phyloP scores from a whole-genome alignment of 305 asterid genomes.

The Euphrasia arctica region DNA sequence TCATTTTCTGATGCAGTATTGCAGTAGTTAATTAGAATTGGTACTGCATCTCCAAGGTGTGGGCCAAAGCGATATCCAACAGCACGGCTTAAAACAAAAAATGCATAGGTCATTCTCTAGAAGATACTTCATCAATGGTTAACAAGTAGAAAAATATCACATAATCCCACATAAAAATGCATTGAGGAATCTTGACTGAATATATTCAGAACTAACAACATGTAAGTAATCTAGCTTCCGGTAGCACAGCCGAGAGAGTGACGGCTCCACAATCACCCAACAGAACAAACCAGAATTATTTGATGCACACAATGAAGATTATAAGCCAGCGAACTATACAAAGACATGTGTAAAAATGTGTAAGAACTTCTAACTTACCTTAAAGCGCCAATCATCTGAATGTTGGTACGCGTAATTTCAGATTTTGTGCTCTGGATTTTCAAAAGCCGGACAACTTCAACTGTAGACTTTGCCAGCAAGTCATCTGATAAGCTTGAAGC shows the following conservation, averaged over 20 bases:
- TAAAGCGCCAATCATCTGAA: conserved; percentile 98
- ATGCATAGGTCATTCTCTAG: conserved; percentile 23
- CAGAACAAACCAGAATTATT: neutral
- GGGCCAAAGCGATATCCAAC: conserved; percentile 99
- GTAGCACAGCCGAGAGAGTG: no score
- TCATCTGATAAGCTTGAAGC: conserved; percentile 98
- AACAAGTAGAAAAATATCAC: conserved; percentile 13
- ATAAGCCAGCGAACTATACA: conserved; percentile 12
- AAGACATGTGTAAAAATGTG: conserved; percentile 25
- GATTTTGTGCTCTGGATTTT: conserved; percentile 58
- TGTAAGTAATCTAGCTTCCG: neutral
- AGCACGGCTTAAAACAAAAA: conserved; percentile 62
- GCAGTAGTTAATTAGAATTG: conserved; percentile 77
- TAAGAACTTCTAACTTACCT: conserved; percentile 43
- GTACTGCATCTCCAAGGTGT: conserved; percentile 94
- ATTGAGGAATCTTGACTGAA: conserved; percentile 8
- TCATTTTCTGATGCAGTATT: conserved; percentile 96
- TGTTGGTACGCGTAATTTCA: conserved; percentile 89
- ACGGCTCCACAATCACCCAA: neutral
- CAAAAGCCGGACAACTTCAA: conserved; percentile 72
- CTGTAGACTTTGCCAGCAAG: conserved; percentile 83
- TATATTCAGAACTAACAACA: neutral
- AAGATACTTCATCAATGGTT: conserved; percentile 6
- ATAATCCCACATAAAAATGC: conserved; percentile 1
- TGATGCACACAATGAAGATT: neutral